These are phyloP conservation scores for Suillus brevipes DNA, from an alignment of 768 basidiomycete genomes.

Conservation along the genomic window DNA sequence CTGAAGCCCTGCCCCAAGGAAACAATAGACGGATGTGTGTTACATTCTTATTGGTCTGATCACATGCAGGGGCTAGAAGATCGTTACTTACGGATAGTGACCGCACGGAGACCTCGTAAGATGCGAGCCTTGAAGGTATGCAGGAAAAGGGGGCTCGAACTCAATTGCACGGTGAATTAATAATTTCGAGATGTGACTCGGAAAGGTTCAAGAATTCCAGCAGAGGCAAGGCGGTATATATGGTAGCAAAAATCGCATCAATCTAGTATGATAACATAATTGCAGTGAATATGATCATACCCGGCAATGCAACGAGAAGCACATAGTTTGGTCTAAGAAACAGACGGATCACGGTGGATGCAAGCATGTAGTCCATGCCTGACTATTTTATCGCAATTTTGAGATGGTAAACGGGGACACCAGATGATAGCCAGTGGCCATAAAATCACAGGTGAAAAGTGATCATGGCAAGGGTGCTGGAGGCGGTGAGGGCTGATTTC, in stretches of 20 bases:
- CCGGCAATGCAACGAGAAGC: background rate
- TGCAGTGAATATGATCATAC: background rate
- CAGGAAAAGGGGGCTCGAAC: background rate
- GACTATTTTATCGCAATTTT: background rate
- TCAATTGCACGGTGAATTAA: background rate
- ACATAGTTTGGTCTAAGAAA: background rate
- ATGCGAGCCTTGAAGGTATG: background rate
- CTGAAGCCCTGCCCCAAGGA: background rate
- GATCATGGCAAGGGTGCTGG: too few species aligned
- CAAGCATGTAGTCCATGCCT: background rate
- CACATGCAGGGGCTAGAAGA: background rate
- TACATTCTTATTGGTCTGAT: background rate
- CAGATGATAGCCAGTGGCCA: background rate
- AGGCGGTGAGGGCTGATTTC: too few species aligned
- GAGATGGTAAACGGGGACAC: background rate
- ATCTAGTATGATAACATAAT: background rate
- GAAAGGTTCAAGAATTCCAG: background rate
- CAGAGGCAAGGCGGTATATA: background rate
- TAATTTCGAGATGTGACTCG: background rate
- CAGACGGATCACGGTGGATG: background rate
- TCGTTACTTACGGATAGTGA: background rate
- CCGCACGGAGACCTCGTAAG: background rate
- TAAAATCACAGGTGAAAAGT: too few species aligned
- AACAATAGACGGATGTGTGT: background rate
- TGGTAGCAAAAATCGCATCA: background rate